phyloP scores from a whole-genome alignment of 176 grass and related monocot species.

The Thinopyrum elongatum region DNA sequence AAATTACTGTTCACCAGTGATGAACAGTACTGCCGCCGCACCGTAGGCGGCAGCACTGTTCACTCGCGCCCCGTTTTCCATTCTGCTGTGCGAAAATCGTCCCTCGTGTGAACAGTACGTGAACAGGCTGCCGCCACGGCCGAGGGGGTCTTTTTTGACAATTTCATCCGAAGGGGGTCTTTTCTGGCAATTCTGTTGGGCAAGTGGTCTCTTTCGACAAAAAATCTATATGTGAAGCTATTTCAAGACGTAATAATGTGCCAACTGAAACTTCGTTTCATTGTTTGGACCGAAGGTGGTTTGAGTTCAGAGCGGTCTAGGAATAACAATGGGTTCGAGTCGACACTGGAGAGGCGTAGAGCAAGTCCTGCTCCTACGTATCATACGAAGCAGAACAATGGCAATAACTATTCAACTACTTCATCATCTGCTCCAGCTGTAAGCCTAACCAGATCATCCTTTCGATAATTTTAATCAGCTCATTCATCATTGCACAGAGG shows the following conservation, averaged over 20 bases:
- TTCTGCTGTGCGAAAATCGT: no score
- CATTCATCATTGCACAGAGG: neutral
- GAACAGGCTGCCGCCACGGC: no score
- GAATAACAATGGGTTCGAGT: conserved; percentile 24
- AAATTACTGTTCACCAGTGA: no score
- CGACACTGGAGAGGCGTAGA: conserved; percentile 40
- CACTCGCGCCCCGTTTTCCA: no score
- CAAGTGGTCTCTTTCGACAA: no score
- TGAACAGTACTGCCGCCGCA: no score
- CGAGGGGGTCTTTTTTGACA: no score
- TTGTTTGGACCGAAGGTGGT: conserved; percentile 41
- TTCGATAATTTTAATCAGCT: neutral
- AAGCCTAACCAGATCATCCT: conserved; percentile 26
- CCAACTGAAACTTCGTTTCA: conserved; percentile 8
- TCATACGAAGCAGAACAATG: conserved; percentile 17
- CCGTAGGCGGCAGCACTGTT: no score
- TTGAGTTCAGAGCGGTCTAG: conserved; percentile 32
- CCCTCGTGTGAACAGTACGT: no score
- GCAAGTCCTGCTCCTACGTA: conserved; percentile 40
- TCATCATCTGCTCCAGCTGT: conserved; percentile 47
- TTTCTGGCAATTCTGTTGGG: no score
- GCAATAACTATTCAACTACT: conserved; percentile 28
- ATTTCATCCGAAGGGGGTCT: no score
- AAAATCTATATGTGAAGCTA: neutral
- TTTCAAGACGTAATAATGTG: neutral